Evolutionary conservation across 768 basidiomycete species (phyloP).

Genomic region (Suillus clintonianus): DNA sequence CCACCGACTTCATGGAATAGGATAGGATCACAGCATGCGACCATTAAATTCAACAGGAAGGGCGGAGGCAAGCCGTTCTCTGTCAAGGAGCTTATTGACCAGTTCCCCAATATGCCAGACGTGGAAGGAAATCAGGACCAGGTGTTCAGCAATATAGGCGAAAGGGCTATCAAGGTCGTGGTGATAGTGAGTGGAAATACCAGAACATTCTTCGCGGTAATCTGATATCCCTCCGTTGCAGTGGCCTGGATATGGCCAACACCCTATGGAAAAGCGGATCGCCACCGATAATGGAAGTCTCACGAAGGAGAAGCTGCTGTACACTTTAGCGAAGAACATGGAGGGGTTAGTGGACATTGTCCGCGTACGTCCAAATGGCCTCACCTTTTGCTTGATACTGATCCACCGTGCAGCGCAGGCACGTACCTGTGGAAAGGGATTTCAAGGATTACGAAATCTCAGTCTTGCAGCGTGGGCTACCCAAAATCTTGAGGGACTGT

Average conservation of each 20-base stretch:
- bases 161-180: constrained; percentile 36
- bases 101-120: constrained; percentile 16
- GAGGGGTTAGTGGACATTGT: constrained; percentile 32
- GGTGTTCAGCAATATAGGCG: constrained; percentile 20
- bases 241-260: constrained; percentile 53
- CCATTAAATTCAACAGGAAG: constrained; percentile 34
- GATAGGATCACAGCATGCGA: constrained; percentile 16
- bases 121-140: constrained; percentile 20
- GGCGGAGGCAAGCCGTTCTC: constrained; percentile 27
- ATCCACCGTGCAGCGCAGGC: constrained; percentile 21
- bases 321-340: constrained; percentile 31
- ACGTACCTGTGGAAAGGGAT: constrained; percentile 34
- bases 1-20: not conserved
- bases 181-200: constrained; percentile 30
- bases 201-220: not conserved
- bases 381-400: not conserved
- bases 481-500: constrained; percentile 31
- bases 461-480: constrained; percentile 27
- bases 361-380: constrained; percentile 26
- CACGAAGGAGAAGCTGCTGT: constrained; percentile 33
- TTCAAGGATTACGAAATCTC: too few relatives aligned
- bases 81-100: constrained; percentile 21
- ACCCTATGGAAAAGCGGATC: constrained; percentile 40
- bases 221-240: constrained; percentile 15
- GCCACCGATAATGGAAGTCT: constrained; percentile 34